A percentile compares a stretch with the other conserved stretches of the same genome.
These are phyloP conservation scores for Lenwebbia sp. DNA, from an alignment of 345 rosid species.

Conservation along the genomic window DNA sequence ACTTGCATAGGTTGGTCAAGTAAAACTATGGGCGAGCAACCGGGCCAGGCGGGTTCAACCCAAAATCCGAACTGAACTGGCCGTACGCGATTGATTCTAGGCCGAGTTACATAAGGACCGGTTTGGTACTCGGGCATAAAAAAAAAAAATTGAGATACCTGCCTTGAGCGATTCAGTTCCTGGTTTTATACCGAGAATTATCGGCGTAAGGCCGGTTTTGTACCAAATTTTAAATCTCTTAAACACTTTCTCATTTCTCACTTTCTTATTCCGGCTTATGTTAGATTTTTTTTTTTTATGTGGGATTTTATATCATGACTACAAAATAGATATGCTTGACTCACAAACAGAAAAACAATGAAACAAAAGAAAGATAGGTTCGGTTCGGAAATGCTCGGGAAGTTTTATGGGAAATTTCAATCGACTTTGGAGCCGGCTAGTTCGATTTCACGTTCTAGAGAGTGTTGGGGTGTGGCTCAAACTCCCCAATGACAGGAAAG, in stretches of 20 bases:
- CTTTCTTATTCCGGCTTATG: neutral
- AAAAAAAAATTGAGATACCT: neutral
- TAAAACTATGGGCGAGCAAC: neutral
- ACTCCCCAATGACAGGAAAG: too few species aligned
- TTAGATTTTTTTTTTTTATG: neutral
- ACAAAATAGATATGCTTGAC: neutral
- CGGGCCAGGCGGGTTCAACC: neutral
- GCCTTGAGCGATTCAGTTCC: neutral
- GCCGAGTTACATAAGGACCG: neutral
- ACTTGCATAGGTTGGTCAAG: neutral
- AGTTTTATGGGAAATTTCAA: too few species aligned
- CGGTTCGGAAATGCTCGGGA: neutral
- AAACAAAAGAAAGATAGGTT: neutral
- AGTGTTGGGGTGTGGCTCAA: too few species aligned
- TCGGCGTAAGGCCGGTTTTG: neutral
- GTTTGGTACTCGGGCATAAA: fast-evolving
- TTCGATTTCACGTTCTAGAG: neutral
- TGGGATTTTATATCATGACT: neutral
- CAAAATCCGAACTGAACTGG: neutral
- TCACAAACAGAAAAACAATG: neutral
- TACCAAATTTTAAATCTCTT: neutral
- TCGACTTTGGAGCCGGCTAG: neutral
- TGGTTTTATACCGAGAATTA: neutral
- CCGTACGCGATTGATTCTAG: neutral
- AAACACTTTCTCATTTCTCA: neutral